Evolutionary conservation across 1,139 yeast genomes (phyloP).

Genomic region (Geotrichum candidum): DNA sequence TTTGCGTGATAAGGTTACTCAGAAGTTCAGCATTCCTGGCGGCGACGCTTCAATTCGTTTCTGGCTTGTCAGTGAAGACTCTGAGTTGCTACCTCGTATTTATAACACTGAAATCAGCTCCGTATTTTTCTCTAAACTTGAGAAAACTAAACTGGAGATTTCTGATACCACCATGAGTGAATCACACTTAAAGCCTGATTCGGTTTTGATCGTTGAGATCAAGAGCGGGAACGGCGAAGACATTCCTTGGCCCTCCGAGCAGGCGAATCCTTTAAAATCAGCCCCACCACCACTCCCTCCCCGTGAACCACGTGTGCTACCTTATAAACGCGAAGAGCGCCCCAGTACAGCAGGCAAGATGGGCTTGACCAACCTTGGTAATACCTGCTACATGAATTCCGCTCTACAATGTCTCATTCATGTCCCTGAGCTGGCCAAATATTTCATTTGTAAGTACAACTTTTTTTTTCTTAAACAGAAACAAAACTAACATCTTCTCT

Average conservation of each 20-base stretch:
- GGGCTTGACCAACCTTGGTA: slow-evolving; percentile 81
- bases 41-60: neutral
- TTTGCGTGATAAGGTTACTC: neutral
- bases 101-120: slow-evolving; percentile 6
- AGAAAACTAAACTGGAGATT: slow-evolving; percentile 1
- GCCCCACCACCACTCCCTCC: slow-evolving; percentile 1
- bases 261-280: neutral
- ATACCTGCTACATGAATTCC: slow-evolving; percentile 95
- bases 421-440: slow-evolving; percentile 74
- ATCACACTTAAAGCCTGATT: neutral
- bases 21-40: neutral
- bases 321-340: neutral
- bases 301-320: neutral
- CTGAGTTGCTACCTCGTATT: slow-evolving; percentile 3
- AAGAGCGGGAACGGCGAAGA: slow-evolving; percentile 4
- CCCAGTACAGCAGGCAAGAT: slow-evolving; percentile 38
- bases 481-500: slow-evolving; percentile 22
- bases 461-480: neutral
- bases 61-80: slow-evolving; percentile 2
- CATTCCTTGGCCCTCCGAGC: slow-evolving; percentile 13
- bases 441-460: slow-evolving; percentile 42
- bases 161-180: neutral
- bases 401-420: slow-evolving; percentile 88
- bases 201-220: slow-evolving; percentile 7
- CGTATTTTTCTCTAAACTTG: slow-evolving; percentile 1